These are phyloP conservation scores for Lactifluus rugatus DNA, from an alignment of 768 basidiomycete genomes.

Conservation along the genomic window DNA sequence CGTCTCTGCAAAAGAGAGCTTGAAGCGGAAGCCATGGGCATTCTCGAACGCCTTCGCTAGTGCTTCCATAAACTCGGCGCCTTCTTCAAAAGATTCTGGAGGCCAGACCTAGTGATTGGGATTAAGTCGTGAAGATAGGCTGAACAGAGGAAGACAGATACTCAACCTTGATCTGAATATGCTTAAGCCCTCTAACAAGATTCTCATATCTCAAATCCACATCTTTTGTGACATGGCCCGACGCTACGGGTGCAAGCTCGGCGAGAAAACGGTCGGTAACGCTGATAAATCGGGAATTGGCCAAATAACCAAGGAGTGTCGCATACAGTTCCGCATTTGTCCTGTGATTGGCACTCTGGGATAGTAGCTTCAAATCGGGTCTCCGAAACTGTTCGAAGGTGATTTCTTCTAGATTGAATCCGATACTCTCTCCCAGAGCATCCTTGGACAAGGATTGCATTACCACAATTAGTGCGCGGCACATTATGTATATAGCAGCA, in stretches of 20 bases:
- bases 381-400: constrained; percentile 78
- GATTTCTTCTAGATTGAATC: constrained; percentile 74
- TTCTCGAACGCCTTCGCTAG: constrained; percentile 76
- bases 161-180: constrained; percentile 71
- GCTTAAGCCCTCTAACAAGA: constrained; percentile 68
- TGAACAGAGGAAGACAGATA: neutral
- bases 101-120: constrained; percentile 69
- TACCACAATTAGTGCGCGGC: constrained; percentile 71
- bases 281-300: constrained; percentile 77
- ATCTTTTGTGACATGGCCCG: constrained; percentile 73
- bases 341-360: constrained; percentile 65
- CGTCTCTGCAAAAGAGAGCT: constrained; percentile 78
- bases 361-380: constrained; percentile 56
- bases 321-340: constrained; percentile 79
- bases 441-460: constrained; percentile 66
- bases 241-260: constrained; percentile 65
- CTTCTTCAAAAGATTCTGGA: constrained; percentile 86
- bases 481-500: constrained; percentile 84
- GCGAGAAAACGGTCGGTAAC: constrained; percentile 87
- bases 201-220: constrained; percentile 76
- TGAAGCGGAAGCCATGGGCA: constrained; percentile 74
- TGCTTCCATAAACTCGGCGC: constrained; percentile 81
- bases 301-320: constrained; percentile 72
- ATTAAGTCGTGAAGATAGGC: neutral
- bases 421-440: constrained; percentile 66